Base-by-base conservation (phyloP, 2,329 filamentous ascomycete species). In the Fusarium sarcochroum region DNA sequence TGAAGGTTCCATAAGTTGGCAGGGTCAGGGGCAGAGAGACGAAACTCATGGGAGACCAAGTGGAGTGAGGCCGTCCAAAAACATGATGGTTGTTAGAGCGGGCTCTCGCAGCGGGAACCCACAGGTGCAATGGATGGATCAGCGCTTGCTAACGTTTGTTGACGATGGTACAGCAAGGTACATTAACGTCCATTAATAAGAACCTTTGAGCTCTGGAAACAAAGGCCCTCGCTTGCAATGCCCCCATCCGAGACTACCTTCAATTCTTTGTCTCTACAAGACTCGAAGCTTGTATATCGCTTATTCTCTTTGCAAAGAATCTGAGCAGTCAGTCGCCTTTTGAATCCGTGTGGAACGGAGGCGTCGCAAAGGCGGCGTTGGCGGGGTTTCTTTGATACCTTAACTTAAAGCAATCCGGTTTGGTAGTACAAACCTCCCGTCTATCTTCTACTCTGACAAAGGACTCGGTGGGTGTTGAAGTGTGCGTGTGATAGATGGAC, bases 21-120 rank as follows among this genome's bases (percentile, higher is more conserved):
- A 46, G 66, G 66, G 50, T 70, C 66, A 69, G 53, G 66, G 66
- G 53, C 62, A 69, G 52, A 67, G 52, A 44, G 52, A 46, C 62
- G 66, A 69, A 66, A 66, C 57, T 58, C 44, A 35, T 42, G 52
- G 30, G 46, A 65, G 57, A 41, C 55, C 49, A 42, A 49, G 54
- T 54, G 46, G 59, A 53, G 66, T 48, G 51, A 46, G 35, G 65
- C 50, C 46, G 48, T 35, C 44, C 23, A 51, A 47, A 46, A 53
- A 50, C 41, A 55, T 56, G 52, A 59, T 64, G 59, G 44, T 50
- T 53, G 35, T 66, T 52, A 57, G 51, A 69, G 45, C 48, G 52
- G 45, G 66, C 52, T 69, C 52, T 67, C 46, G 57, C 51, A 67
- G 47, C 66, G 66, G 66, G 61, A 69, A 50, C 66, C 52, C 66